Conservation (phyloP, 2,329 filamentous ascomycete species). For the Ascochyta viciae-villosae region DNA sequence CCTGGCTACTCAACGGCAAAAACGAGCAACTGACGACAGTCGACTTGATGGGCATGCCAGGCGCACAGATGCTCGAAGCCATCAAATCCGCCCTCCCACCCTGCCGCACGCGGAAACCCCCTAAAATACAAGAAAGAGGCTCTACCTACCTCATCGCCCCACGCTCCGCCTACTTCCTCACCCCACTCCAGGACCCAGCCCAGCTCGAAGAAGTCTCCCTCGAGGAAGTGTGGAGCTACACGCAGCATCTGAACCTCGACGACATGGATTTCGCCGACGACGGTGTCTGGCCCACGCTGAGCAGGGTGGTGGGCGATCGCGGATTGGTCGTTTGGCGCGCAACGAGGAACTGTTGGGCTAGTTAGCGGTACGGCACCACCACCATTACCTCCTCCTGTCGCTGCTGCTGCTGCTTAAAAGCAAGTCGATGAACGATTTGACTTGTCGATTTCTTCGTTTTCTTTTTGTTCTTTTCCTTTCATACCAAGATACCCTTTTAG, state of each 20-base stretch:
- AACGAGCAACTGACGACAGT: constrained; percentile 73
- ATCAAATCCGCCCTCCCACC: constrained; percentile 64
- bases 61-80: constrained; percentile 65
- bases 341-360: constrained; percentile 46
- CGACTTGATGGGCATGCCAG: constrained; percentile 77
- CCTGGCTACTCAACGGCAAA: constrained; percentile 80
- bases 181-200: constrained; percentile 54
- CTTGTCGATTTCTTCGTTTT: background rate
- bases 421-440: too few species aligned
- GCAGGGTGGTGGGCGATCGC: constrained; percentile 65
- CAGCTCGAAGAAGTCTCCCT: constrained; percentile 62
- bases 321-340: constrained; percentile 56
- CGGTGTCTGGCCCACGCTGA: constrained; percentile 74
- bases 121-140: constrained; percentile 59
- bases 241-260: constrained; percentile 75
- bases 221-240: constrained; percentile 73
- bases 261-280: constrained; percentile 82
- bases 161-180: constrained; percentile 73
- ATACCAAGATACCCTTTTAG: constrained; percentile 25
- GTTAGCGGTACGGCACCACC: background rate
- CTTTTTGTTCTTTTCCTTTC: constrained; percentile 9
- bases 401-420: too few species aligned
- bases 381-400: background rate
- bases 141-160: constrained; percentile 71
- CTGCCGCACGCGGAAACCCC: constrained; percentile 39